phyloP scores from a whole-genome alignment of 352 stramenopile species.

The Pythium aristosporum region DNA sequence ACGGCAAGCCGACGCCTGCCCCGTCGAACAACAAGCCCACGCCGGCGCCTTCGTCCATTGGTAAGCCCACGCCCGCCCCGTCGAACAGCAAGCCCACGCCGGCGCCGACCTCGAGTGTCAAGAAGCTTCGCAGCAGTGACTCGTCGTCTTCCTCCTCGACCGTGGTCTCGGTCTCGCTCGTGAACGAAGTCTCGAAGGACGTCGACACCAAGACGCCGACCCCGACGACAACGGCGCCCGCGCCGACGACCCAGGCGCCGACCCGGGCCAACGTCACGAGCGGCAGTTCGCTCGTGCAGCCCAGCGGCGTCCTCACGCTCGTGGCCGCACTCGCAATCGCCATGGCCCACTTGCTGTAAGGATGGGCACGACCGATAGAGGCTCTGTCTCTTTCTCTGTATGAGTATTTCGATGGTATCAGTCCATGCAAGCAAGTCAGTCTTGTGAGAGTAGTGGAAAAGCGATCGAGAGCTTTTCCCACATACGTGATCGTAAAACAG shows the following conservation, averaged over 20 bases:
- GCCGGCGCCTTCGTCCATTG: neutral
- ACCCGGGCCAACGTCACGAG: constrained; percentile 4
- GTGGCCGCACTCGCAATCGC: constrained; percentile 4
- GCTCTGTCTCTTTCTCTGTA: neutral
- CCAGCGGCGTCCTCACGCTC: constrained; percentile 11
- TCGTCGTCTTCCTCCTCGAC: neutral
- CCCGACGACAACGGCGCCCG: neutral
- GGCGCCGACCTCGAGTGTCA: neutral
- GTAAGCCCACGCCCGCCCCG: constrained; percentile 4
- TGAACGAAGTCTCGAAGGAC: neutral
- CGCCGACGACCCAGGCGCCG: neutral
- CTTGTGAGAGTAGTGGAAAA: neutral
- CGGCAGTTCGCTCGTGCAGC: constrained; percentile 2
- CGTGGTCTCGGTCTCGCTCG: constrained; percentile 1
- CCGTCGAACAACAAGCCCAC: constrained; percentile 2
- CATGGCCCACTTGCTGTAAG: constrained; percentile 9
- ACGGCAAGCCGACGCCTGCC: too few species aligned
- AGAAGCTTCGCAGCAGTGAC: neutral
- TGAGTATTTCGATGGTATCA: neutral
- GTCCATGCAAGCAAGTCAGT: too few species aligned
- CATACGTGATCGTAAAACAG: neutral
- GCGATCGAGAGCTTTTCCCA: constrained; percentile 6
- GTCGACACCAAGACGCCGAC: neutral
- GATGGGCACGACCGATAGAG: neutral
- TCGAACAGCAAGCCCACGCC: constrained; percentile 7